Base-by-base conservation (phyloP, 495 filamentous ascomycete species). In the Sphaerosporella brunnea region DNA sequence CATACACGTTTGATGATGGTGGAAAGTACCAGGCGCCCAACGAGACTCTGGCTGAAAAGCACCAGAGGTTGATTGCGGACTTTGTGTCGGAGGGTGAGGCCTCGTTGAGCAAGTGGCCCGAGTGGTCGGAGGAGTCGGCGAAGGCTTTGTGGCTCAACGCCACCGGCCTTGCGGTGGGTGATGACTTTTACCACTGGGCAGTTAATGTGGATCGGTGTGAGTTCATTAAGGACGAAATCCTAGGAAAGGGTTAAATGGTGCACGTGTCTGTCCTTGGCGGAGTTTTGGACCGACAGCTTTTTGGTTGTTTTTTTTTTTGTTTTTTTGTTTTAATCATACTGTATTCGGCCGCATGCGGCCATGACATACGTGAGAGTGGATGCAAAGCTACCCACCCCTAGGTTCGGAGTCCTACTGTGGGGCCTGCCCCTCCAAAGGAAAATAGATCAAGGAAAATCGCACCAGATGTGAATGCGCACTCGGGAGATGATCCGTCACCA, bases 1-100 rank as follows among this genome's bases (percentile, higher is more conserved):
- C 64, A n/a, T 79, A 73, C 47, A 73, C 66, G 1, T 74, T 71
- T 51, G 74, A 67, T 58, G 70, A 72, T 39, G 74, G 71, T 19
- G 64, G 66, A 5, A 13, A 5, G 28, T 32, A 32, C 25, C 35
- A 45, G 0, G 36, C 51, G 0, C 38, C 58, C 5, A 61, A 59
- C 37, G 50, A 52, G 20, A 24, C 36, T 9, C 65, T 73, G 0
- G 52, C 62, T 36, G 16, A 23, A 30, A 36, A 47, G 9, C 56
- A 58, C 20, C 55, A 59, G 28, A 24, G 52, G 16, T 58, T 45
- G 24, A 38, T 59, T 8, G 32, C 50, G 7, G 51, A 59, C 23
- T 59, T 45, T 18, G 46, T 37, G 4, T 24, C 36, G 1, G 25
- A 57, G 10, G 47, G 54, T 26, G 32, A 53, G 2, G 24, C 15